Conservation (phyloP, 2,329 filamentous ascomycete genomes). For the Aspergillus terreus region DNA sequence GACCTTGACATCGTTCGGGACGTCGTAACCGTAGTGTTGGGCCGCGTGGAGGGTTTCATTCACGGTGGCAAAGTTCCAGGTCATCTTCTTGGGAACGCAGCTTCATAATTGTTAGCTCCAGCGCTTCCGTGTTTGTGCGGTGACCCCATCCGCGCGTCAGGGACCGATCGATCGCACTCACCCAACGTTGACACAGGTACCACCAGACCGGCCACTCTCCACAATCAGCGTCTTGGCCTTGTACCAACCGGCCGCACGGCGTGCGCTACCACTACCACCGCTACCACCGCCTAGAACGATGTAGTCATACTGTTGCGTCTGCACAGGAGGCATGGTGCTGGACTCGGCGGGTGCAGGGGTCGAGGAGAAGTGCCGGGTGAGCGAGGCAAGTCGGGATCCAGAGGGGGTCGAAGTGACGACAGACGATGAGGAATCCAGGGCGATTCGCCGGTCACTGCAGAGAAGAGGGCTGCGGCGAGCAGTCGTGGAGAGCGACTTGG, state of each 20-base stretch:
- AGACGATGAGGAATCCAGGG: constrained; percentile 23
- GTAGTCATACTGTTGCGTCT: constrained; percentile 50
- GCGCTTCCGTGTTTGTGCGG: background rate
- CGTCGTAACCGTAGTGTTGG: constrained; percentile 47
- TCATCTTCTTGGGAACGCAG: constrained; percentile 53
- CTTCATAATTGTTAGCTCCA: constrained; percentile 23
- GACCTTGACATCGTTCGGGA: constrained; percentile 40
- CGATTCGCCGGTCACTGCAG: constrained; percentile 1
- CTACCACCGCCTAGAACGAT: constrained; percentile 55
- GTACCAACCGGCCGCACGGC: constrained; percentile 51
- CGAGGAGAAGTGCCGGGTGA: constrained; percentile 41
- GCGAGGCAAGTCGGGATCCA: constrained; percentile 33
- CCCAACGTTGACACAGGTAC: constrained; percentile 54
- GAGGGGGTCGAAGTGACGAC: constrained; percentile 12
- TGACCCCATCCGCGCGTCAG: background rate
- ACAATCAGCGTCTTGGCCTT: constrained; percentile 50
- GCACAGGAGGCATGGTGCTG: constrained; percentile 44
- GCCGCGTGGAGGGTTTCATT: constrained; percentile 45
- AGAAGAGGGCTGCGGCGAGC: constrained; percentile 1
- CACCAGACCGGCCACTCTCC: constrained; percentile 47
- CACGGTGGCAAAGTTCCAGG: constrained; percentile 50
- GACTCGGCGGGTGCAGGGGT: constrained; percentile 21
- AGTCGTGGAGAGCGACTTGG: constrained; percentile 12
- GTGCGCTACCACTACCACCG: constrained; percentile 49
- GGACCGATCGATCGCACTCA: constrained; percentile 25